Evolutionary conservation across 1,284 basidiomycete species (phyloP).

Genomic region (Dichomitus squalens): DNA sequence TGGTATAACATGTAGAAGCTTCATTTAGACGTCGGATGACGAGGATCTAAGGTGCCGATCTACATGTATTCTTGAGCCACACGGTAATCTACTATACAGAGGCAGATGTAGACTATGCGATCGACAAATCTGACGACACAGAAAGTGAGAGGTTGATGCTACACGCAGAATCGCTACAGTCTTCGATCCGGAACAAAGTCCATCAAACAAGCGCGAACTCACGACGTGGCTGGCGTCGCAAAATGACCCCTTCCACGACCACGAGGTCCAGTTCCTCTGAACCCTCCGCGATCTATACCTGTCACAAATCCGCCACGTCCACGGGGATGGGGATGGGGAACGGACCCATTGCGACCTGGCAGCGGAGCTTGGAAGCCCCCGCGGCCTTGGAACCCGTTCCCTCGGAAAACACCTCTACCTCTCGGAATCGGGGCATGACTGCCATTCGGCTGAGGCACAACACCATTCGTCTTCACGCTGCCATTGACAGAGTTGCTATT

Average conservation of each 20-base stretch:
- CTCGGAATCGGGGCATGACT: constrained; percentile 2
- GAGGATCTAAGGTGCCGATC: too few species aligned
- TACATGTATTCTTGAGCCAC: too few species aligned
- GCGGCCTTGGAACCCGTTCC: constrained; percentile 6
- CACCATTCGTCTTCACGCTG: not conserved
- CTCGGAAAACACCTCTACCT: constrained; percentile 33
- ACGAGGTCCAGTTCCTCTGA: constrained; percentile 4
- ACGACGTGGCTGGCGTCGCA: constrained; percentile 1
- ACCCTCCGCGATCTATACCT: constrained; percentile 23
- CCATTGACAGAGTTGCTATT: constrained; percentile 3
- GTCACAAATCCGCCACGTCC: constrained; percentile 34
- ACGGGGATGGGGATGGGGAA: constrained; percentile 24
- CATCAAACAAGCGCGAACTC: not conserved
- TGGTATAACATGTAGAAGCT: too few species aligned
- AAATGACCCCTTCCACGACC: constrained; percentile 21
- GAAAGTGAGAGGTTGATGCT: not conserved
- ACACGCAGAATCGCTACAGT: not conserved
- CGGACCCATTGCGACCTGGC: constrained; percentile 15
- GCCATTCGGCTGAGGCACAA: constrained; percentile 1
- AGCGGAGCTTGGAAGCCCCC: constrained; percentile 13
- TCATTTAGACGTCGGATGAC: too few species aligned
- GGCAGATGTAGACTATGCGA: not conserved
- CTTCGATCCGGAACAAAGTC: not conserved
- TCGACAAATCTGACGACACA: not conserved
- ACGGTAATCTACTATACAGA: not conserved